phyloP scores from a whole-genome alignment of 1,284 basidiomycete genomes.

The Gymnopus androsaceus region DNA sequence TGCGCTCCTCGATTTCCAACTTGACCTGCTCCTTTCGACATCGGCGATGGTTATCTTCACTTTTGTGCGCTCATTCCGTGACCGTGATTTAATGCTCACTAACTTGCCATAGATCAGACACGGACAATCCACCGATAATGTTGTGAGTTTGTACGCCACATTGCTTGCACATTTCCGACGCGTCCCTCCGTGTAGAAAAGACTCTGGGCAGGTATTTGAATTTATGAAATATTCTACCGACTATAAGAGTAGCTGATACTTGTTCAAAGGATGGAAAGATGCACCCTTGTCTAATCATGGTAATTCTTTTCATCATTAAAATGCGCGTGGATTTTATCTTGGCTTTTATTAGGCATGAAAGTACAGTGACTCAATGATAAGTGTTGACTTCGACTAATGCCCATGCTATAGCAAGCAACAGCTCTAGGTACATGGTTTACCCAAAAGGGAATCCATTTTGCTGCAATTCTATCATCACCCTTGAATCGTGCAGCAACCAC shows the following conservation, averaged over 20 bases:
- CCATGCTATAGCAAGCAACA: conserved; percentile 70
- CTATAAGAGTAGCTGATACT: not conserved
- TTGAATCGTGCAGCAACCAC: conserved; percentile 78
- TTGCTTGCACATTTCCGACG: not conserved
- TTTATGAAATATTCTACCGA: not conserved
- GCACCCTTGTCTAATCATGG: conserved; percentile 84
- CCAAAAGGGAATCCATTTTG: conserved; percentile 53
- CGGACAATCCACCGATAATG: conserved; percentile 76
- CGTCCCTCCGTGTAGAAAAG: not conserved
- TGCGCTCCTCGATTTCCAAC: no score
- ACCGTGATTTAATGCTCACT: not conserved
- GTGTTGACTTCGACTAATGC: not conserved
- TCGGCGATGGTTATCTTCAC: conserved; percentile 32
- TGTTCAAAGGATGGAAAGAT: conserved; percentile 76
- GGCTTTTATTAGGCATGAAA: conserved; percentile 55
- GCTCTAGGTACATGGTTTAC: conserved; percentile 70
- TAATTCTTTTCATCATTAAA: conserved; percentile 33
- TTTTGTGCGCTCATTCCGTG: conserved; percentile 28
- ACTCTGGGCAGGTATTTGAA: not conserved
- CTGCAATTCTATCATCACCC: conserved; percentile 78
- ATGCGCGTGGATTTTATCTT: not conserved
- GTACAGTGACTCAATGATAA: conserved; percentile 38
- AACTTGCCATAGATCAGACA: conserved; percentile 61
- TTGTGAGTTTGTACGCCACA: conserved; percentile 42
- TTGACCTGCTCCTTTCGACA: not conserved